phyloP scores from a whole-genome alignment of 2,329 filamentous ascomycete genomes.

The Xylaria sp. region DNA sequence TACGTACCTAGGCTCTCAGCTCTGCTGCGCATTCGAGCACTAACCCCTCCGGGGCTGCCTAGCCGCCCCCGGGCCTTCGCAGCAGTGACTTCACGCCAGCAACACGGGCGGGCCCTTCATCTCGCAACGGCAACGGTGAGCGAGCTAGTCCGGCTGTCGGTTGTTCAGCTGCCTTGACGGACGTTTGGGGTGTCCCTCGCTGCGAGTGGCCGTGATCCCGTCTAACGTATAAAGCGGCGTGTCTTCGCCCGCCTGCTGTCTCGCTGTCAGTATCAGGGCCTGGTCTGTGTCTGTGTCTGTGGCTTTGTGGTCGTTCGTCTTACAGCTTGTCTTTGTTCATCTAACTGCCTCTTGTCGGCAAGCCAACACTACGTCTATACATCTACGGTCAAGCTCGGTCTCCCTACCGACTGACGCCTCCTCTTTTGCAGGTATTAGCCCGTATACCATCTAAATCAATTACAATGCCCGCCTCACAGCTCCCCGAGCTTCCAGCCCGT shows the following conservation, averaged over 20 bases:
- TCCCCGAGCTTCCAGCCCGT: constrained; percentile 54
- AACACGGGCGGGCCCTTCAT: background rate
- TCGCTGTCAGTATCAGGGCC: background rate
- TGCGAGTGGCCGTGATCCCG: background rate
- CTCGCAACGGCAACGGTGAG: background rate
- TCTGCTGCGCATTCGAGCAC: background rate
- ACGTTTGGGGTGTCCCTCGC: background rate
- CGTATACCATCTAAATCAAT: constrained; percentile 2
- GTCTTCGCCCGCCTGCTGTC: background rate
- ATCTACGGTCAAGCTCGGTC: background rate
- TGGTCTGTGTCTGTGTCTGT: background rate
- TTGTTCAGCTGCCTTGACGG: background rate
- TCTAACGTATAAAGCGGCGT: constrained; percentile 11
- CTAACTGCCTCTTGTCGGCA: background rate
- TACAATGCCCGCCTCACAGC: constrained; percentile 45
- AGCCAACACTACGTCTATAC: background rate
- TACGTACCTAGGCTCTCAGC: constrained; percentile 3
- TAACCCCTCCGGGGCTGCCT: background rate
- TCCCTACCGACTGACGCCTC: background rate
- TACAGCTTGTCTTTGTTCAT: background rate
- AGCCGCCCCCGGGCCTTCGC: background rate
- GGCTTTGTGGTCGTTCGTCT: constrained; percentile 11
- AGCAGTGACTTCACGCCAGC: background rate
- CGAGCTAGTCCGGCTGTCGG: background rate
- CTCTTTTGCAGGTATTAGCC: background rate